A percentile compares a stretch with the other conserved stretches of the same genome.
Conservation (phyloP, 768 basidiomycete genomes). For the Naganishia vaughanmartiniae region DNA sequence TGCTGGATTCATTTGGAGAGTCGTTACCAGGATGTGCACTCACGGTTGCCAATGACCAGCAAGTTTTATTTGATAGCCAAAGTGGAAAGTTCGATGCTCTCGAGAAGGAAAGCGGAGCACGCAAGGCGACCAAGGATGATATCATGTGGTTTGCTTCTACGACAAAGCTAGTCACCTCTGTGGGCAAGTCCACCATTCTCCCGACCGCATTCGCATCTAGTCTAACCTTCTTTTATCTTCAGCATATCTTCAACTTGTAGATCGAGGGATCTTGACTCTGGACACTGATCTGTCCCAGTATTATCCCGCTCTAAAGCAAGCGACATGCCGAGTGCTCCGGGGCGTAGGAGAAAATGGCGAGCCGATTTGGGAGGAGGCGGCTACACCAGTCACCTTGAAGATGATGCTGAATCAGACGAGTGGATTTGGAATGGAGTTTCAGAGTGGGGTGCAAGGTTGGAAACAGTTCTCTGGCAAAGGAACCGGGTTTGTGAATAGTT, state of each 20-base stretch:
- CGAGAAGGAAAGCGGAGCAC: slow-evolving; percentile 11
- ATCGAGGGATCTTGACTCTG: slow-evolving; percentile 37
- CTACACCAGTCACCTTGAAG: slow-evolving; percentile 33
- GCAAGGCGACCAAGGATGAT: slow-evolving; percentile 28
- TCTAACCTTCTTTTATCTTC: neutral
- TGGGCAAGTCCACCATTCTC: slow-evolving; percentile 30
- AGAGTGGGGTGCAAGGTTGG: slow-evolving; percentile 36
- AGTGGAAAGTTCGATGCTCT: slow-evolving; percentile 37
- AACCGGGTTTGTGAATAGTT: slow-evolving; percentile 43
- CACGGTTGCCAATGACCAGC: slow-evolving; percentile 31
- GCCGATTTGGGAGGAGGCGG: slow-evolving; percentile 22
- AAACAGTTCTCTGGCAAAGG: slow-evolving; percentile 34
- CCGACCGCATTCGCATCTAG: neutral
- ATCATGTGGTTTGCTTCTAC: slow-evolving; percentile 43
- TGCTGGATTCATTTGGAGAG: slow-evolving; percentile 29
- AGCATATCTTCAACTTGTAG: slow-evolving; percentile 40
- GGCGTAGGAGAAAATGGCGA: slow-evolving; percentile 31
- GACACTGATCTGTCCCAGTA: slow-evolving; percentile 35
- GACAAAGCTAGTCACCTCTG: slow-evolving; percentile 42
- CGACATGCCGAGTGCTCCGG: slow-evolving; percentile 32
- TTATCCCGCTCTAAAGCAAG: slow-evolving; percentile 32
- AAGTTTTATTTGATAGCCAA: slow-evolving; percentile 33
- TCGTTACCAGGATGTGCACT: slow-evolving; percentile 34
- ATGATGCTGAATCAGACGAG: slow-evolving; percentile 43
- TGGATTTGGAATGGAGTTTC: slow-evolving; percentile 45